Percentiles rank a stretch among this genome's conserved stretches.
phyloP scores from a whole-genome alignment of 768 basidiomycete genomes.

The Tricholoma flavovirens region DNA sequence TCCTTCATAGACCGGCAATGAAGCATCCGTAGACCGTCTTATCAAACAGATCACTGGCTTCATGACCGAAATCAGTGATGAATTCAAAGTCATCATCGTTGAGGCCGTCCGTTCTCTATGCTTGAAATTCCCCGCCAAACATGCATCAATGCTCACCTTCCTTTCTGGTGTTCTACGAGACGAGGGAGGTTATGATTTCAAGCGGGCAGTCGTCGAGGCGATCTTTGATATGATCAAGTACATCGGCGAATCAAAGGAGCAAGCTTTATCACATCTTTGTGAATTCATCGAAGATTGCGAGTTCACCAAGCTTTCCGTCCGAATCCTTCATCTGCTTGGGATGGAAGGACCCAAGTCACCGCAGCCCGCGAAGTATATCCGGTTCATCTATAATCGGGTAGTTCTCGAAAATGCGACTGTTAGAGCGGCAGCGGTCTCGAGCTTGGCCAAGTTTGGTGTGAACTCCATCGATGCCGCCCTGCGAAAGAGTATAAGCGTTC shows the following conservation, averaged over 20 bases:
- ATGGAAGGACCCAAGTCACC: conserved; percentile 93
- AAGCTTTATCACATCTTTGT: conserved; percentile 95
- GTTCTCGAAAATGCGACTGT: conserved; percentile 98
- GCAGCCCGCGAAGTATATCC: conserved; percentile 98
- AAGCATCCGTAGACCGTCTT: conserved; percentile 95
- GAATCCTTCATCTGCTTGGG: conserved; percentile 91
- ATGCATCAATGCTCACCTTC: conserved; percentile 95
- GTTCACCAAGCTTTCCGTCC: conserved; percentile 97
- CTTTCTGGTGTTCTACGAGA: conserved; percentile 94
- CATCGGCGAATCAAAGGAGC: conserved; percentile 93
- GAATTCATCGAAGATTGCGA: conserved; percentile 99
- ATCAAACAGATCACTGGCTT: conserved; percentile 99
- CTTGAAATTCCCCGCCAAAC: conserved; percentile 97
- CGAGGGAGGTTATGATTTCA: conserved; percentile 99
- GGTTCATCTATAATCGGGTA: conserved; percentile 99
- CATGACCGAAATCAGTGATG: conserved; percentile 99
- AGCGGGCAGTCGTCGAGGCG: conserved; percentile 97
- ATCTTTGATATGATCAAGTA: conserved; percentile 99
- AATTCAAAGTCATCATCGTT: conserved; percentile 99
- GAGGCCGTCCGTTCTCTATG: conserved; percentile 97
- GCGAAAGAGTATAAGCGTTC: conserved; percentile 80
- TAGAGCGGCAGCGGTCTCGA: conserved; percentile 91
- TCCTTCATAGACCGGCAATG: conserved; percentile 81
- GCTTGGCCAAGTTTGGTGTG: conserved; percentile 94
- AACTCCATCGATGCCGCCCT: conserved; percentile 74